These are phyloP conservation scores for Kitagawia praeruptora DNA, from an alignment of 129 eudicot genomes.

Conservation along the genomic window DNA sequence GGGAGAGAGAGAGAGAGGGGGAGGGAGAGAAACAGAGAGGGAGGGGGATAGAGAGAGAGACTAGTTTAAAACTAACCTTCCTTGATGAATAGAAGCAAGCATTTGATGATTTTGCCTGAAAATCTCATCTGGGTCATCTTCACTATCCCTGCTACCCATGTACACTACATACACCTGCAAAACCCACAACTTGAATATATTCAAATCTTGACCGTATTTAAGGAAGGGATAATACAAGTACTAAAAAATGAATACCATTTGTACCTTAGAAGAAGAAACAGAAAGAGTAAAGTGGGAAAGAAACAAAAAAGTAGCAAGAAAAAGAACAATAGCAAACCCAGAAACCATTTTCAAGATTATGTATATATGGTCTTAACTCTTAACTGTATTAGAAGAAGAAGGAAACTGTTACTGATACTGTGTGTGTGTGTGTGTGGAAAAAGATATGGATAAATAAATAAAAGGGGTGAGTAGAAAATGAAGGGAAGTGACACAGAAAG, in stretches of 20 bases:
- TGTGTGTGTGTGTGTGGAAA: too few relatives aligned
- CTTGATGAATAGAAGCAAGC: conserved; percentile 57
- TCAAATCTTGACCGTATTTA: too few relatives aligned
- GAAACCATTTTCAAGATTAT: conserved; percentile 32
- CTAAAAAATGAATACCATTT: too few relatives aligned
- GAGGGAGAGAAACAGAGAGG: too few relatives aligned
- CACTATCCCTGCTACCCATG: conserved; percentile 49
- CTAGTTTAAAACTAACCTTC: conserved; percentile 31
- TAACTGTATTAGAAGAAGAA: conserved; percentile 16
- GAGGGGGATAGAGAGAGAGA: too few relatives aligned
- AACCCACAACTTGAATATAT: background rate
- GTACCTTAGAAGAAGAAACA: conserved; percentile 46
- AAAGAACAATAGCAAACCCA: conserved; percentile 20
- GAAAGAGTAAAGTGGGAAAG: conserved; percentile 21
- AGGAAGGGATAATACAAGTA: too few relatives aligned
- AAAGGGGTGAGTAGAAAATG: background rate
- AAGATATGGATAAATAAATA: background rate
- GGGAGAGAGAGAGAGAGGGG: too few relatives aligned
- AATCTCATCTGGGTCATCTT: conserved; percentile 67
- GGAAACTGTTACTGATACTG: conserved; percentile 4
- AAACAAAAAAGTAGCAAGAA: conserved; percentile 23
- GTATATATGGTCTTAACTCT: conserved; percentile 13
- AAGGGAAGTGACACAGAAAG: background rate
- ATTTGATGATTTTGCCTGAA: conserved; percentile 51
- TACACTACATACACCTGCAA: conserved; percentile 74